Evolutionary conservation across 345 rosid genomes (phyloP).

Genomic region (Rhodamnia rubescens): DNA sequence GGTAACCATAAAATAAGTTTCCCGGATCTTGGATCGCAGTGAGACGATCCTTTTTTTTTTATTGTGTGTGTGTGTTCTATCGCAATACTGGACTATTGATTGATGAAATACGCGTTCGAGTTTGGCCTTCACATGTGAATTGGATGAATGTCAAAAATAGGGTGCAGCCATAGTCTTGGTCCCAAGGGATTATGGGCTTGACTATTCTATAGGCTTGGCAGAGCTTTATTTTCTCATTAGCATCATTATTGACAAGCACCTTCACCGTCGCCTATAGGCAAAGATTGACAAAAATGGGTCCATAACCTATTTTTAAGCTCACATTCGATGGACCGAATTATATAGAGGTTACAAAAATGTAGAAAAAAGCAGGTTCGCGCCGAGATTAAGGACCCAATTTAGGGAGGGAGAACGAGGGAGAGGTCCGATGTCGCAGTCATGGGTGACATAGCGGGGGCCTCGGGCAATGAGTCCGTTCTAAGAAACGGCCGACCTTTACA

Average conservation of each 20-base stretch:
- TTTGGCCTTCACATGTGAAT: not conserved
- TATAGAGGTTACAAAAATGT: too few species aligned
- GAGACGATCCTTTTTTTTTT: too few species aligned
- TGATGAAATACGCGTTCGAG: not conserved
- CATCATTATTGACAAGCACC: not conserved
- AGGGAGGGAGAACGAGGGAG: not conserved
- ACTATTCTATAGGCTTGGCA: not conserved
- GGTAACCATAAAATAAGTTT: not conserved
- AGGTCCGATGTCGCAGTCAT: not conserved
- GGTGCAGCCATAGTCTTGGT: not conserved
- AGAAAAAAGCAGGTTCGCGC: not conserved
- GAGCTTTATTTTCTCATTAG: not conserved
- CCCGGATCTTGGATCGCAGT: rapidly evolving
- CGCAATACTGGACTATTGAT: not conserved
- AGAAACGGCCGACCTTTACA: not conserved
- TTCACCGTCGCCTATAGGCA: not conserved
- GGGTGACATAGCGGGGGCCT: not conserved
- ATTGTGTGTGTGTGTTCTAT: too few species aligned
- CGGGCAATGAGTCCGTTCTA: too few species aligned
- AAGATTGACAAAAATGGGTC: not conserved
- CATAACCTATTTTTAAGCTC: not conserved
- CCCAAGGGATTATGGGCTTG: not conserved
- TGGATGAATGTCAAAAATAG: not conserved
- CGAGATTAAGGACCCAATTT: not conserved
- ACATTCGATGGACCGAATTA: not conserved